phyloP scores from a whole-genome alignment of 2,329 filamentous ascomycete species.

The Ceratocystis cubensis region DNA sequence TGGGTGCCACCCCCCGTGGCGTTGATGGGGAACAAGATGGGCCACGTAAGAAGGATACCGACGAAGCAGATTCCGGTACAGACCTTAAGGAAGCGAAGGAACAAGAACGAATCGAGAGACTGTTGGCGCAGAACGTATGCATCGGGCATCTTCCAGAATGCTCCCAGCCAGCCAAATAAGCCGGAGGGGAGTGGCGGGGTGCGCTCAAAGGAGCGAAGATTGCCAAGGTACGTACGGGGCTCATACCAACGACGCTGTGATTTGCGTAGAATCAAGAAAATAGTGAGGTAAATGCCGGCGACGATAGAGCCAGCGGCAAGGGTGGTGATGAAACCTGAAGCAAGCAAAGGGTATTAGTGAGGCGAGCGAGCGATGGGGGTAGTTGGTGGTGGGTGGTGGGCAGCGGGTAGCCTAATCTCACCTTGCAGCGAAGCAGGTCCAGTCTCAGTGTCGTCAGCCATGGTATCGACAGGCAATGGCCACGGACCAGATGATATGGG shows the following conservation, averaged over 20 bases:
- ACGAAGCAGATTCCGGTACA: constrained; percentile 62
- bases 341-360: not conserved
- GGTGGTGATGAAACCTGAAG: constrained; percentile 32
- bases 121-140: constrained; percentile 70
- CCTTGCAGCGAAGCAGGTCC: constrained; percentile 20
- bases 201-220: constrained; percentile 38
- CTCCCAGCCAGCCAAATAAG: constrained; percentile 48
- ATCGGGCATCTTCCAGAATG: constrained; percentile 54
- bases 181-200: constrained; percentile 44
- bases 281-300: constrained; percentile 31
- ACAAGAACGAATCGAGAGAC: constrained; percentile 74
- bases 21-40: constrained; percentile 75
- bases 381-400: not conserved
- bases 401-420: not conserved
- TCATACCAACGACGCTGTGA: constrained; percentile 38
- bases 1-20: constrained; percentile 59
- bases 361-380: not conserved
- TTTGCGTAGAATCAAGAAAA: constrained; percentile 36
- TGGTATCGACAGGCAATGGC: not conserved
- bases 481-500: constrained; percentile 9
- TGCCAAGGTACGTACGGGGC: constrained; percentile 39
- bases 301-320: constrained; percentile 38
- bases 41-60: constrained; percentile 75
- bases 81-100: constrained; percentile 70
- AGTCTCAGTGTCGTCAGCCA: constrained; percentile 14